Percentiles rank a stretch among this genome's conserved stretches.
These are phyloP conservation scores for Aspergillus awamori DNA, from an alignment of 2,329 filamentous ascomycete species.

Conservation along the genomic window DNA sequence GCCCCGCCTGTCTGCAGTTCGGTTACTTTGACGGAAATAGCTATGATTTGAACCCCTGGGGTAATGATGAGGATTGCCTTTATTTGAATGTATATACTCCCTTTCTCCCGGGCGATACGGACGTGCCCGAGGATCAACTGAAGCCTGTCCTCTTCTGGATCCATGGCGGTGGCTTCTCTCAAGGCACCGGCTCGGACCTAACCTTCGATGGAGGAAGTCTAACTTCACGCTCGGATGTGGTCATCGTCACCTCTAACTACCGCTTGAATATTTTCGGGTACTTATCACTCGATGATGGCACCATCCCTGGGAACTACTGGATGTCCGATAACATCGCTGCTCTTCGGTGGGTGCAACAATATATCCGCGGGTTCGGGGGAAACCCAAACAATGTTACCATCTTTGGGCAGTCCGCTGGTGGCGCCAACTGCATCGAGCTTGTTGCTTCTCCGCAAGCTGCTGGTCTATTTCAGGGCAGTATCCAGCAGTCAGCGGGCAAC, in stretches of 20 bases:
- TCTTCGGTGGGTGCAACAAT: conserved; percentile 47
- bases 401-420: conserved; percentile 53
- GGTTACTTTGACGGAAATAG: conserved; percentile 12
- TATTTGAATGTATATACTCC: conserved; percentile 55
- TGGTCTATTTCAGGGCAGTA: conserved; percentile 20
- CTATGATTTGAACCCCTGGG: conserved; percentile 9
- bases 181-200: conserved; percentile 44
- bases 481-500: conserved; percentile 48
- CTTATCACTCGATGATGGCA: conserved; percentile 58
- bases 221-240: conserved; percentile 60
- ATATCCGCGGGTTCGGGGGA: conserved; percentile 53
- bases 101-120: conserved; percentile 44
- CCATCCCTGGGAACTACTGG: conserved; percentile 57
- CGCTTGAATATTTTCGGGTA: conserved; percentile 61
- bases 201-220: conserved; percentile 57
- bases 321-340: conserved; percentile 56
- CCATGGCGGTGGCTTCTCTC: conserved; percentile 61
- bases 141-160: conserved; percentile 56
- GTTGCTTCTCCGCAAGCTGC: conserved; percentile 30
- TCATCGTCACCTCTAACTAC: conserved; percentile 63
- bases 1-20: conserved; percentile 49
- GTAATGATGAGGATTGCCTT: conserved; percentile 51
- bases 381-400: conserved; percentile 51
- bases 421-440: conserved; percentile 57
- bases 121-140: conserved; percentile 40